Conservation (phyloP, 2,329 filamentous ascomycete species). For the Diplodia scrobiculata region DNA sequence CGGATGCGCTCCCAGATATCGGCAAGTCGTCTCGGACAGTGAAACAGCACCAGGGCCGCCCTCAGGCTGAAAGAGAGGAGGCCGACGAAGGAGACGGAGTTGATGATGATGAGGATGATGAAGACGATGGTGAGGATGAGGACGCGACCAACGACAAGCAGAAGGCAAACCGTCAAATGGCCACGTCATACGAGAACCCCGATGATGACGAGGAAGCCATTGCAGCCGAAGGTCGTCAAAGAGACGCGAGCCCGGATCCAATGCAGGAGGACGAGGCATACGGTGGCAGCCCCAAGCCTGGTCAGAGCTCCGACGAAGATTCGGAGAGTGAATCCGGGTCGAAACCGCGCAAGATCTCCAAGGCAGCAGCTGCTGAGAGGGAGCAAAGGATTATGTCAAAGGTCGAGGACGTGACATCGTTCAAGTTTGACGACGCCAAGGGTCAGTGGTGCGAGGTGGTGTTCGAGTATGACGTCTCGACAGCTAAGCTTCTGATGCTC, state of each 20-base stretch:
- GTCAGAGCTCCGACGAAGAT: conserved; percentile 40
- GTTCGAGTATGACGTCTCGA: conserved; percentile 75
- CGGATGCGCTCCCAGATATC: conserved; percentile 74
- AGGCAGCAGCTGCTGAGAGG: conserved; percentile 33
- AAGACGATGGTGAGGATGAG: conserved; percentile 77
- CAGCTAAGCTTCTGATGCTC: conserved; percentile 90
- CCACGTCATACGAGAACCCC: conserved; percentile 85
- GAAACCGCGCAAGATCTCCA: conserved; percentile 40
- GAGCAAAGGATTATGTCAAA: conserved; percentile 32
- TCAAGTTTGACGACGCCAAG: conserved; percentile 73
- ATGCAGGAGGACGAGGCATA: conserved; percentile 60
- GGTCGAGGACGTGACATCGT: conserved; percentile 69
- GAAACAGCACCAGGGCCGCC: conserved; percentile 51
- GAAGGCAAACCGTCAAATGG: conserved; percentile 74
- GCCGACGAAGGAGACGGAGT: conserved; percentile 65
- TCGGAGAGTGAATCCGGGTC: conserved; percentile 42
- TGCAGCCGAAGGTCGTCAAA: conserved; percentile 60
- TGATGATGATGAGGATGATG: conserved; percentile 61
- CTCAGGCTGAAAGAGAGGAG: conserved; percentile 46
- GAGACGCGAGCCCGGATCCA: conserved; percentile 60
- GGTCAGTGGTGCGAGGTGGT: conserved; percentile 79
- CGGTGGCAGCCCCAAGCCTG: conserved; percentile 49
- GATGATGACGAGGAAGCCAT: conserved; percentile 87
- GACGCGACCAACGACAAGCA: conserved; percentile 69
- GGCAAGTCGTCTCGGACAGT: conserved; percentile 63